These are phyloP conservation scores for Chlamydomonas incerta DNA, from an alignment of 139 green algal species.

Conservation along the genomic window DNA sequence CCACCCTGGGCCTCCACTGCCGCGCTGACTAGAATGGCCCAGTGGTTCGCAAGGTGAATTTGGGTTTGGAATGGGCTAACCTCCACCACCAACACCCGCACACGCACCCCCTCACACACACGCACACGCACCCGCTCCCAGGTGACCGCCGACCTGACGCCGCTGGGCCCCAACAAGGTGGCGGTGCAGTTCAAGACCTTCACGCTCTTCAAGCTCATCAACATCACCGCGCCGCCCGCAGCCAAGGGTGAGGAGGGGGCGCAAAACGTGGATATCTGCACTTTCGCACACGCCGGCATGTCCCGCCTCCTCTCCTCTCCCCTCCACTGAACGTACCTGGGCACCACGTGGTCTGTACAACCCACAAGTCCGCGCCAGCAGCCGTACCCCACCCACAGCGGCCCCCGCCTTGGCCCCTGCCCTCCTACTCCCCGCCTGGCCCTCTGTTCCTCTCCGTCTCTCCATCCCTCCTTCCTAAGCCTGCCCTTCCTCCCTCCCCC, in stretches of 20 bases:
- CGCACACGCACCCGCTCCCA: not conserved
- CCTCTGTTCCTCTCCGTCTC: not conserved
- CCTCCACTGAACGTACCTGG: too few relatives aligned
- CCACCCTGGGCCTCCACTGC: too few relatives aligned
- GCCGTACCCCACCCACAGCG: not conserved
- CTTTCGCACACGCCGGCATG: too few relatives aligned
- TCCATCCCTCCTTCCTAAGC: not conserved
- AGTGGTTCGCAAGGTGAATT: constrained; percentile 7
- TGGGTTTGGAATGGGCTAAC: not conserved
- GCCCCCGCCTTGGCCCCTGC: not conserved
- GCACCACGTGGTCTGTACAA: too few relatives aligned
- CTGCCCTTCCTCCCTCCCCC: not conserved
- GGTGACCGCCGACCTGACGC: constrained; percentile 78
- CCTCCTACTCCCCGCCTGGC: not conserved
- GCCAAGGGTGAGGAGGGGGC: constrained; percentile 57
- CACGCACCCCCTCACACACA: not conserved
- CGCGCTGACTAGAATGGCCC: too few relatives aligned
- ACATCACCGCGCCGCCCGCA: constrained; percentile 72
- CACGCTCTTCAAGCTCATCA: constrained; percentile 76
- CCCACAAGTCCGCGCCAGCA: too few relatives aligned
- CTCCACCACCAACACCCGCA: not conserved
- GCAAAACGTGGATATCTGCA: too few relatives aligned
- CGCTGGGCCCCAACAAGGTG: constrained; percentile 67
- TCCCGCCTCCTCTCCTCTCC: too few relatives aligned
- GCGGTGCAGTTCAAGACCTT: constrained; percentile 86